Evolutionary conservation across 495 filamentous ascomycete species (phyloP), one percentile per base, ranked within the genome.

Genomic region (Elaphomyces granulatus): DNA sequence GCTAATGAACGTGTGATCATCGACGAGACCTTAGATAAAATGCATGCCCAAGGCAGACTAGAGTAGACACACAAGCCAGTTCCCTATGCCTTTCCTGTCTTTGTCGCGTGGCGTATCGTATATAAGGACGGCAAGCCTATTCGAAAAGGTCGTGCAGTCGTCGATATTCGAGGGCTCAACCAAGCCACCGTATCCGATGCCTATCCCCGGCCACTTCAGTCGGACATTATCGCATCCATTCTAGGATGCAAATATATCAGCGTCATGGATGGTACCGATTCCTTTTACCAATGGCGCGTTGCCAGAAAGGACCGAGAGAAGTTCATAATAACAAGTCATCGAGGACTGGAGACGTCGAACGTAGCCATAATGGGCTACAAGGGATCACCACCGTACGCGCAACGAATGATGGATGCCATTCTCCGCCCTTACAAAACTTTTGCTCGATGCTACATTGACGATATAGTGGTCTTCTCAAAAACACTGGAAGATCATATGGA

Each of bases 81-180:
- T 12, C 23, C 23, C 23, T 6, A 28, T 28, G 23, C 6, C 23
- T 28, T 6, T 12, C 23, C 23, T 6, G 23, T 28, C 12, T 28
- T 28, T 12, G 23, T 28, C 6, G 23, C 23, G 6, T 12, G 23
- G 12, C 12, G 23, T 12, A 28, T 28, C 6, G 6, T 28, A n/a
- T n/a, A n/a, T n/a, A n/a, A n/a, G n/a, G 23, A 28, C 12, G 23
- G 23, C 23, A 28, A 6, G 6, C 6, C 6, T 6, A 19, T 33
- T 1, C n/a, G 23, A 3, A 50, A 50, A 19, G 36, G 36, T 6
- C n/a, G 41, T 1, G 36, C 40, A 4, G 40, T 50, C 10, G 33
- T 44, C 0, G 40, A 50, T 20, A 44, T 50, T 12, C 30, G 45
- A 32, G 41, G 31, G 1, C 15, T 44, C 2, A 50, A 50, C 28